These are phyloP conservation scores for Pseudocohnilembus persalinus DNA, from an alignment of 169 alveolate genomes.

Conservation along the genomic window DNA sequence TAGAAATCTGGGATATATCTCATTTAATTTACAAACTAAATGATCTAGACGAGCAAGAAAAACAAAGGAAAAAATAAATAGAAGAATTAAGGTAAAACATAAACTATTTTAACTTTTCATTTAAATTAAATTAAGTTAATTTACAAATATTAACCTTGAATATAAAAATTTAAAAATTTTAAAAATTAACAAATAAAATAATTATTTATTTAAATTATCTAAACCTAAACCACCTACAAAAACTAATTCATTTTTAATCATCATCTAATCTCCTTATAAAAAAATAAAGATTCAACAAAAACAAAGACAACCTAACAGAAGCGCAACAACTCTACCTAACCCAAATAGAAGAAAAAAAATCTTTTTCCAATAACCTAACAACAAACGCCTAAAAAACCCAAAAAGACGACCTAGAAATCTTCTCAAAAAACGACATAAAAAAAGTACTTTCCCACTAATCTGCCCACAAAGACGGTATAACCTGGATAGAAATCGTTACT, in stretches of 20 bases:
- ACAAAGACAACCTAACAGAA: no score
- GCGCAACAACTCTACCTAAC: slow-evolving; percentile 20
- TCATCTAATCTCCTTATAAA: no score
- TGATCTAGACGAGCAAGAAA: slow-evolving; percentile 21
- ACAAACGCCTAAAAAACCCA: not conserved
- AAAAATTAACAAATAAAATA: no score
- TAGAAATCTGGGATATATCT: slow-evolving; percentile 67
- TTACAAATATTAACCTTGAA: no score
- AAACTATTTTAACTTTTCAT: no score
- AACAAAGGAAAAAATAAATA: slow-evolving; percentile 2
- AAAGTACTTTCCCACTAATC: slow-evolving; percentile 26
- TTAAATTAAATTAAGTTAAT: no score
- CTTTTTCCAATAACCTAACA: not conserved
- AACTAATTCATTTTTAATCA: no score
- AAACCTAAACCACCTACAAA: no score
- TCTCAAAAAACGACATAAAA: slow-evolving; percentile 32
- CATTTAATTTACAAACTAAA: slow-evolving; percentile 50
- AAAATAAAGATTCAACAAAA: no score
- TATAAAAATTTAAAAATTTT: no score
- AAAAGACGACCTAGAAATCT: slow-evolving; percentile 8
- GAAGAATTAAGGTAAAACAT: no score
- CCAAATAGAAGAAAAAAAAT: slow-evolving; percentile 2
- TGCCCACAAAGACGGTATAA: slow-evolving; percentile 66
- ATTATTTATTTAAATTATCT: no score
- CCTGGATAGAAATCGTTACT: slow-evolving; percentile 54